Conservation (phyloP, 805 yeast genomes). For the Kockiozyma suomiensis region DNA sequence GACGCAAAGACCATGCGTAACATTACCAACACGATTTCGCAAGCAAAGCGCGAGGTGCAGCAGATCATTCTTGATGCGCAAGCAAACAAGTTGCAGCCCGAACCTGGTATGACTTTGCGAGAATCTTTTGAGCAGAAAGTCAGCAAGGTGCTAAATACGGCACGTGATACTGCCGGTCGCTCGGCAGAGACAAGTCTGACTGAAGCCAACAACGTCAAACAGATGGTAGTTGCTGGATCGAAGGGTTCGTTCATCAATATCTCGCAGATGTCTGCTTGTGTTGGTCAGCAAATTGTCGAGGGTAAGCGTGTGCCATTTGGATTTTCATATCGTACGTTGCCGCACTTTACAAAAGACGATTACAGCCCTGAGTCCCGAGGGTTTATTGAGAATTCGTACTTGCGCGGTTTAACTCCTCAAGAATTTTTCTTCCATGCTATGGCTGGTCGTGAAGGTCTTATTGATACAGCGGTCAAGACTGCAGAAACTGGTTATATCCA, state of each 20-base stretch:
- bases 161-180: slow-evolving; percentile 99
- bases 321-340: slow-evolving; percentile 91
- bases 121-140: slow-evolving; percentile 98
- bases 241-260: slow-evolving; percentile 98
- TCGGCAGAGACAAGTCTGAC: slow-evolving; percentile 96
- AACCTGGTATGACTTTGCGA: slow-evolving; percentile 99
- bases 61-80: slow-evolving; percentile 93
- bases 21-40: slow-evolving; percentile 88
- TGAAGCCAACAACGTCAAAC: slow-evolving; percentile 93
- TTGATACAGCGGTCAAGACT: slow-evolving; percentile 98
- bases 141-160: slow-evolving; percentile 90
- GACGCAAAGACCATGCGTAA: slow-evolving; percentile 94
- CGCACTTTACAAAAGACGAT: slow-evolving; percentile 98
- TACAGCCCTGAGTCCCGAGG: slow-evolving; percentile 99
- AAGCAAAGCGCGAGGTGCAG: slow-evolving; percentile 92
- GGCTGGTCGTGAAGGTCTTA: slow-evolving; percentile 99
- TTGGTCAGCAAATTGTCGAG: slow-evolving; percentile 98
- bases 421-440: slow-evolving; percentile 99
- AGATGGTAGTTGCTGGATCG: slow-evolving; percentile 99
- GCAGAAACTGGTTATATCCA: slow-evolving; percentile 99
- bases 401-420: slow-evolving; percentile 97
- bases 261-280: slow-evolving; percentile 99
- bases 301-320: slow-evolving; percentile 99
- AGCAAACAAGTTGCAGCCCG: slow-evolving; percentile 82
- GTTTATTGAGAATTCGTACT: slow-evolving; percentile 93